Base-by-base conservation (phyloP, 805 yeast species). In the Saccharomyces eubayanus region DNA sequence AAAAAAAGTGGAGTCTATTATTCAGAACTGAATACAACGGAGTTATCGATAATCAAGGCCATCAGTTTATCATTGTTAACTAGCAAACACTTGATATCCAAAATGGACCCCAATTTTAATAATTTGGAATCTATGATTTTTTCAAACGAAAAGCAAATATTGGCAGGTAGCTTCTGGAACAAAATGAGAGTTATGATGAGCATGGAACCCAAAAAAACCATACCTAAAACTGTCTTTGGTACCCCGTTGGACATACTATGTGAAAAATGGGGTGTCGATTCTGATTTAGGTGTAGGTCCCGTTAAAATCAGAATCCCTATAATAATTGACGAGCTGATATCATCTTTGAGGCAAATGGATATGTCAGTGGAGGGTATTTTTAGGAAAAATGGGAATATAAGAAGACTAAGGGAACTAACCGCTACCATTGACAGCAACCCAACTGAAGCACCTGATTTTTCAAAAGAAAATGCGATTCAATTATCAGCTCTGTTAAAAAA, bases 351-450 rank as follows among this genome's bases (percentile, higher is more conserved):
- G 51, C 92, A 86, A 55, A 89, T 88, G 76, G 98, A 94, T 70
- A 82, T 92, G 85, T 88, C 97, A 2, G 90, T 84, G 30, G 99
- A 94, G 70, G 99, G 99, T 55, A 85, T 94, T 4, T 94, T 94
- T 78, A 81, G 99, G 63, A 86, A 91, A 65, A 94, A 94, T 66
- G 99, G 99, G 64, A 94, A 94, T 66, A 91, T 94, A 64, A 83
- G 90, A 62, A 79, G 87, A 47, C 74, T 92, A 50, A 81, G 85
- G 60, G 87, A 84, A 59, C 72, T 91, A 54, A 80, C 89, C 0
- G 89, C 82, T 52, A 78, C 75, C 49, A 85, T 92, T 59, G 94
- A 94, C 70, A 74, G 77, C 47, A 76, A 79, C 59, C 96, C 97
- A 1, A 78, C 82, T 24, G 80, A 76, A 53, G 78, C 84, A 8